These are phyloP conservation scores for Agrocybe praecox DNA, from an alignment of 768 basidiomycete genomes.

Conservation along the genomic window DNA sequence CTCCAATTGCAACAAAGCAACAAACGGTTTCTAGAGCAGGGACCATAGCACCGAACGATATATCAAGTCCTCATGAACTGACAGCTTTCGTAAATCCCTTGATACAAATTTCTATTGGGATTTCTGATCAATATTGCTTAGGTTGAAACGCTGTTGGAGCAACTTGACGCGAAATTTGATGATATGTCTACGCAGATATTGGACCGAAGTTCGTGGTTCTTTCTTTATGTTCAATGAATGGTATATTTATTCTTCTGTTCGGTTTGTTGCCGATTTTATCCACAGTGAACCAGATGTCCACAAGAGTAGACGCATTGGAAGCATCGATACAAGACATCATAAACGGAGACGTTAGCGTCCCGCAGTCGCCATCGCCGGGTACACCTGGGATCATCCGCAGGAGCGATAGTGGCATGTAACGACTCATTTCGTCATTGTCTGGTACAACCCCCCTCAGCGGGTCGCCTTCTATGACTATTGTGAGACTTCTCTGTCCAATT, in stretches of 20 bases:
- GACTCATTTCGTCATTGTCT: neutral
- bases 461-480: neutral
- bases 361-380: constrained; percentile 60
- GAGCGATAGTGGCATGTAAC: constrained; percentile 37
- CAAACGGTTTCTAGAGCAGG: constrained; percentile 39
- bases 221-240: neutral
- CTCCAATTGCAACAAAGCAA: constrained; percentile 52
- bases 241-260: neutral
- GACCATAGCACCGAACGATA: constrained; percentile 55
- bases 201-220: constrained; percentile 65
- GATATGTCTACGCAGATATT: constrained; percentile 92
- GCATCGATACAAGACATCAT: constrained; percentile 92
- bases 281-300: constrained; percentile 91
- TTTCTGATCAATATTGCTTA: constrained; percentile 27
- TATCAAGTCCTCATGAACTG: constrained; percentile 91
- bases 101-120: neutral
- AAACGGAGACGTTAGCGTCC: constrained; percentile 67
- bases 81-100: constrained; percentile 82
- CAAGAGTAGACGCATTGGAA: constrained; percentile 87
- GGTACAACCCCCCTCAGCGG: neutral
- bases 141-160: constrained; percentile 88
- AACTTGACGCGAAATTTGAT: constrained; percentile 89
- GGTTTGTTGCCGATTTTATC: neutral
- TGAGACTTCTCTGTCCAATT: neutral
- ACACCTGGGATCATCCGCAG: constrained; percentile 42